phyloP scores from a whole-genome alignment of 176 grass and related monocot species.

The Eleusine indica region DNA sequence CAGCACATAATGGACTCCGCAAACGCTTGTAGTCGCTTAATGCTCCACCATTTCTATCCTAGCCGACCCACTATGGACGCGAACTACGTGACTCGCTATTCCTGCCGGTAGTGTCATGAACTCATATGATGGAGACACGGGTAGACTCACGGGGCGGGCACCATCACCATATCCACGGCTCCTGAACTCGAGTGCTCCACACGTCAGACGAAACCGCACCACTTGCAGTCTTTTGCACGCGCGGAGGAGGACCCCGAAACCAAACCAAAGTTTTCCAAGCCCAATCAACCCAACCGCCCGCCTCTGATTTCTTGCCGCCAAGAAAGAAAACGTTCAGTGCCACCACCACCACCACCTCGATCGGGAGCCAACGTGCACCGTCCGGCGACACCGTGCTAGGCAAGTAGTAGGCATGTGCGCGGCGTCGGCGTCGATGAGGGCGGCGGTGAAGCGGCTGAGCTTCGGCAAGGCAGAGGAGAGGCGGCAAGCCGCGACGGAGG shows the following conservation, averaged over 20 bases:
- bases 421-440: not conserved
- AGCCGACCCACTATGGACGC: conserved; percentile 22
- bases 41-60: conserved; percentile 21
- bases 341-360: not conserved
- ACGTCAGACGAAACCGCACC: conserved; percentile 16
- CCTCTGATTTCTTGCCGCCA: not conserved
- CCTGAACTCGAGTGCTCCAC: conserved; percentile 1
- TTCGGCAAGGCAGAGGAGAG: conserved; percentile 53
- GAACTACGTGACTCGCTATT: too few relatives aligned
- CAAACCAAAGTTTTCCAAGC: not conserved
- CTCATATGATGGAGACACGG: too few relatives aligned
- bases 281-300: not conserved
- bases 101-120: too few relatives aligned
- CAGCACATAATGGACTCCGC: too few relatives aligned
- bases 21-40: too few relatives aligned
- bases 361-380: too few relatives aligned
- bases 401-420: too few relatives aligned
- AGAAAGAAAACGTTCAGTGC: not conserved
- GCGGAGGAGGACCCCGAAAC: not conserved
- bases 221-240: not conserved
- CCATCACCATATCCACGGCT: not conserved
- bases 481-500: conserved; percentile 43
- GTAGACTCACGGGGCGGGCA: not conserved
- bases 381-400: too few relatives aligned
- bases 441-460: conserved; percentile 59